Evolutionary conservation across 1,139 yeast genomes (phyloP), one percentile per base, ranked within the genome.

Genomic region (Suhomyces terraborum): DNA sequence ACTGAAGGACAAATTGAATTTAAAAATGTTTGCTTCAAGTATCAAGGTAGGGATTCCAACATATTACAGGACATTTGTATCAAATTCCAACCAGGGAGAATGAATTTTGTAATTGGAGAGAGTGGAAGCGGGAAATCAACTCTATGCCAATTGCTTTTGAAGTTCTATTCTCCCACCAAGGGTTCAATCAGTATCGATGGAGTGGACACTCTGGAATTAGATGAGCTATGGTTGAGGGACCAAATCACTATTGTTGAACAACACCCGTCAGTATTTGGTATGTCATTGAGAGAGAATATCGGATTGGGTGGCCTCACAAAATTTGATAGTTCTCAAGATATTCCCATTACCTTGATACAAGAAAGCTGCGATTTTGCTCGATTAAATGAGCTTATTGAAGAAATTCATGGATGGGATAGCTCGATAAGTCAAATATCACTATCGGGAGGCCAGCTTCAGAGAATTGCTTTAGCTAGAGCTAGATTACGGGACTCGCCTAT

Each of bases 91-190:
- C 60, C 77, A 0, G 74, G 77, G 1, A 53, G 66, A 28, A 57
- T 78, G 14, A 80, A 82, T 3, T 91, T 79, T 53, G 61, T 93
- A 1, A 76, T 93, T 36, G 98, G 98, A 0, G 73, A 75, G 46
- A 88, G 97, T 0, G 98, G 98, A 0, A 82, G 93, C 0, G 98
- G 98, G 0, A 93, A 93, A 58, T 88, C 97, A 0, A 86, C 98
- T 0, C 49, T 93, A 8, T 78, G 85, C 0, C 77, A 76, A 34
- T 59, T 93, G 4, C 54, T 93, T 2, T 58, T 84, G 45, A 77
- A 77, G 22, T 71, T 87, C 29, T 88, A 89, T 50, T 48, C 59
- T 0, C 66, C 73, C 1, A 50, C 58, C 4, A 45, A 58, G 0
- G 91, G 93, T 0, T 45, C 53, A 1, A 75, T 91, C 3, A 57